A percentile compares a stretch with the other conserved stretches of the same genome.
These are phyloP conservation scores for Chytriomyces confervae DNA, from an alignment of 192 early-diverging fungal genomes.

Conservation along the genomic window DNA sequence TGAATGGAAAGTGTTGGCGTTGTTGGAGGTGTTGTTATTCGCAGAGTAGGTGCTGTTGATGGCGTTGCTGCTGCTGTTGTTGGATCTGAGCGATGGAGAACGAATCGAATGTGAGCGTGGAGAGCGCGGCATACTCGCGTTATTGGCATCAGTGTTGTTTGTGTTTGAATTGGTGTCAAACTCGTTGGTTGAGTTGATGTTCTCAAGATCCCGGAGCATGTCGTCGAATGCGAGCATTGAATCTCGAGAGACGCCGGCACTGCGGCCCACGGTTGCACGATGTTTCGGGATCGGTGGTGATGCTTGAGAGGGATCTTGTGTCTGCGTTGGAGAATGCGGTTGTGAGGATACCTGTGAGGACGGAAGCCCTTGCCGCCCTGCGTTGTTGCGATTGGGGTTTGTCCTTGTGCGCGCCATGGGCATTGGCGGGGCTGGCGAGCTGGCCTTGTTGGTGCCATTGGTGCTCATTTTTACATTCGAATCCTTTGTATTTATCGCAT, in stretches of 20 bases:
- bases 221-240: slow-evolving; percentile 15
- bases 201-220: slow-evolving; percentile 23
- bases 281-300: too few relatives aligned
- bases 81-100: neutral
- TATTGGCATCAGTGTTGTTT: neutral
- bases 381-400: too few relatives aligned
- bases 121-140: neutral
- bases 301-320: too few relatives aligned
- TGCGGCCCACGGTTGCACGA: neutral
- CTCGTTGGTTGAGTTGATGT: neutral
- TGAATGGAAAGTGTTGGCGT: neutral
- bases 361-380: too few relatives aligned
- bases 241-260: neutral
- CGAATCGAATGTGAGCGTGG: neutral
- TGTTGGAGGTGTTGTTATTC: neutral
- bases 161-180: too few relatives aligned
- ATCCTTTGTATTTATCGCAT: too few relatives aligned
- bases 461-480: too few relatives aligned
- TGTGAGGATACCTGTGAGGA: too few relatives aligned
- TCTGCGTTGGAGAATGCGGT: too few relatives aligned
- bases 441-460: too few relatives aligned
- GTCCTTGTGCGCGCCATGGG: too few relatives aligned
- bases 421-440: too few relatives aligned
- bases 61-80: neutral
- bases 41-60: neutral